Percentiles rank a stretch among this genome's conserved stretches.
Conservation (phyloP, 768 basidiomycete species). For the Podaxis sp. region DNA sequence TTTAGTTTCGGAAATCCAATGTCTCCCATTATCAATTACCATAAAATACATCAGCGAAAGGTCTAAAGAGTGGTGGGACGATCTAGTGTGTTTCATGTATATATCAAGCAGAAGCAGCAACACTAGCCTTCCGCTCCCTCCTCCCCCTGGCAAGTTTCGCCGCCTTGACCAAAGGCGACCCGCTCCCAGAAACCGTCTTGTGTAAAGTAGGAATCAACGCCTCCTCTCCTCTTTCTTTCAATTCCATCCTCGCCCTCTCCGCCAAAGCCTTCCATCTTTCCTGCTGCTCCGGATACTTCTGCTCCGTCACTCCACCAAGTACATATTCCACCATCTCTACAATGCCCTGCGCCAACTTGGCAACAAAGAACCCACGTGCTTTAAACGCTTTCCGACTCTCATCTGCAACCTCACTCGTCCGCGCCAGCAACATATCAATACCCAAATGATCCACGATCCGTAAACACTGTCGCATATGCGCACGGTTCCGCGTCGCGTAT, state of each 20-base stretch:
- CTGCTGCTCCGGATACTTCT: conserved; percentile 24
- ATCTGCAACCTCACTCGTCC: conserved; percentile 21
- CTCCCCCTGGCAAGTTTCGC: neutral
- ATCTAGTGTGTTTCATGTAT: neutral
- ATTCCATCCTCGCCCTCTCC: conserved; percentile 12
- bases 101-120: neutral
- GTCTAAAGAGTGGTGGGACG: neutral
- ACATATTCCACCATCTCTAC: conserved; percentile 40
- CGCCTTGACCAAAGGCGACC: neutral
- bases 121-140: neutral
- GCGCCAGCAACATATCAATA: conserved; percentile 33
- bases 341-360: conserved; percentile 50
- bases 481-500: conserved; percentile 46
- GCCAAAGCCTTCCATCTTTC: conserved; percentile 30
- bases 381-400: conserved; percentile 34
- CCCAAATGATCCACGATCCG: conserved; percentile 56
- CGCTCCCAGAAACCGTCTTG: neutral
- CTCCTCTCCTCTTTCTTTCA: conserved; percentile 5
- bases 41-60: neutral
- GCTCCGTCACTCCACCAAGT: conserved; percentile 23
- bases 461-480: conserved; percentile 58
- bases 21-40: neutral
- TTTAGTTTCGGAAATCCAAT: neutral
- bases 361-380: conserved; percentile 39
- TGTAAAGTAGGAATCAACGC: conserved; percentile 12